Evolutionary conservation across 2,329 filamentous ascomycete species (phyloP), one percentile per base, ranked within the genome.

Genomic region (Berkeleyomyces rouxiae): DNA sequence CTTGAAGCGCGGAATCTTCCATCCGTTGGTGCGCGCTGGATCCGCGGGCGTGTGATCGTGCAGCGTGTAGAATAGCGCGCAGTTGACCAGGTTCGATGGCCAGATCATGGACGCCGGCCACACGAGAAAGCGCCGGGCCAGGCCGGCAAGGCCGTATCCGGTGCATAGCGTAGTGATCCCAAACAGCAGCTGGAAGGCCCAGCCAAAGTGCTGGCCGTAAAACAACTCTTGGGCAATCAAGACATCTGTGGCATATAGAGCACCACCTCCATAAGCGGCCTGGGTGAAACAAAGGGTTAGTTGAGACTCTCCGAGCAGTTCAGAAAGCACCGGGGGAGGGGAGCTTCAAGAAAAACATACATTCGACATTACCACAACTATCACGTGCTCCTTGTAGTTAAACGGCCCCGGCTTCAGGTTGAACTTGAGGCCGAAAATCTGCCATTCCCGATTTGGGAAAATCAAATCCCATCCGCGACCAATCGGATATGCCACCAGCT

Each of bases 51-150:
- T 75, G 67, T 80, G 79, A 67, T 87, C 83, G 69, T 88, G 84
- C 47, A 88, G 75, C 2, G 83, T 80, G 68, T 83, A 79, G 70
- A 86, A 84, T 42, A 87, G 76, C 1, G 82, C 77, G 47, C 79
- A 77, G 68, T 83, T 86, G 68, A 84, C 80, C 42, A 83, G 73
- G 37, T 79, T 77, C 31, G 78, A 75, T 0, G 82, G 82, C 82
- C 82, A 85, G 60, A 85, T 80, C 82, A 85, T 85, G 61, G 81
- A 77, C 2, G 82, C 81, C 1, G 81, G 83, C 71, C 75, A 80
- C 36, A 82, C 77, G 37, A 86, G 76, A 71, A 82, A 85, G 43
- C 80, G 77, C 31, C 82, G 75, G 37, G 77, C 74, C 63, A 85
- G 69, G 2, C 83, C 83, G 6, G 83, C 83, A 39, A 86, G 73